These are phyloP conservation scores for Babesia caballi DNA, from an alignment of 169 alveolate species.

Conservation along the genomic window DNA sequence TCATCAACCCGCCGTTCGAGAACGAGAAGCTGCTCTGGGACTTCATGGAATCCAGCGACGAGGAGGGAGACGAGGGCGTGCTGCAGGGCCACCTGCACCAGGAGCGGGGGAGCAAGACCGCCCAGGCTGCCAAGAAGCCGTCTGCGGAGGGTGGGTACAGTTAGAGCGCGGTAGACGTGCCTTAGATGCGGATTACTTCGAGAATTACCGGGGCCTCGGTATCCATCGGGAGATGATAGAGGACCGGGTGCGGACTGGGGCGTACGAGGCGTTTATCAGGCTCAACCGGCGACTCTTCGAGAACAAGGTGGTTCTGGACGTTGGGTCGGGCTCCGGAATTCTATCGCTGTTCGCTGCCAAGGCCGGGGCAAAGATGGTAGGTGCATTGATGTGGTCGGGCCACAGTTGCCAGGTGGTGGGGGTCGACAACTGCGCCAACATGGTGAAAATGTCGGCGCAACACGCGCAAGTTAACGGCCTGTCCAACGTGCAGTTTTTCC, in stretches of 20 bases:
- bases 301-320: conserved; percentile 91
- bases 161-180: background rate
- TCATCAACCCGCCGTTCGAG: conserved; percentile 53
- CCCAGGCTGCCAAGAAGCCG: background rate
- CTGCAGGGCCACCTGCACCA: background rate
- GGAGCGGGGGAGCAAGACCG: conserved; percentile 17
- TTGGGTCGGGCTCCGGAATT: conserved; percentile 97
- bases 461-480: conserved; percentile 92
- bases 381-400: conserved; percentile 79
- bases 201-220: conserved; percentile 84
- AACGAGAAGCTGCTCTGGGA: conserved; percentile 65
- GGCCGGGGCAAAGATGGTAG: conserved; percentile 93
- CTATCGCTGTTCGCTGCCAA: conserved; percentile 92
- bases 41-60: conserved; percentile 63
- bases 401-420: conserved; percentile 76
- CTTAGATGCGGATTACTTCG: conserved; percentile 79
- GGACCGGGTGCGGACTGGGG: conserved; percentile 86
- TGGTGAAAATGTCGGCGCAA: conserved; percentile 82
- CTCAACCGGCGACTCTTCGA: conserved; percentile 72
- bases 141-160: background rate
- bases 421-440: conserved; percentile 90
- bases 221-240: conserved; percentile 91
- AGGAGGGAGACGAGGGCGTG: conserved; percentile 40
- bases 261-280: conserved; percentile 87
- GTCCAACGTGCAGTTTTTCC: conserved; percentile 51